These are phyloP conservation scores for Cytospora mali DNA, from an alignment of 2,329 filamentous ascomycete genomes.

Conservation along the genomic window DNA sequence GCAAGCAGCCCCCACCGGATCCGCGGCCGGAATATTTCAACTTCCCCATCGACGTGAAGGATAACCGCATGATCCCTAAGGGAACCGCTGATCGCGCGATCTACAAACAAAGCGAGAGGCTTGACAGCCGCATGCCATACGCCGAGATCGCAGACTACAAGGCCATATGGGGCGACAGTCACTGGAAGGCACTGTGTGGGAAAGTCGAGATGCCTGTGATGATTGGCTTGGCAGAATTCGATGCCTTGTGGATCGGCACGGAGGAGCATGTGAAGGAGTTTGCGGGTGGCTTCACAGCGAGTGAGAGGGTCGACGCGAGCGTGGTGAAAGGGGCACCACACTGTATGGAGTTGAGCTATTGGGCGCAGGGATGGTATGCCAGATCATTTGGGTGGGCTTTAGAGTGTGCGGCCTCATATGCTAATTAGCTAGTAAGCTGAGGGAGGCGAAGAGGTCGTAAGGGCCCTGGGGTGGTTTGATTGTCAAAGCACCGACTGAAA, in stretches of 20 bases:
- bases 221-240: constrained; percentile 30
- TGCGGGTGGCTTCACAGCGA: constrained; percentile 26
- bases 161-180: constrained; percentile 16
- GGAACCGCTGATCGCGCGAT: constrained; percentile 30
- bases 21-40: constrained; percentile 10
- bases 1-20: neutral
- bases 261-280: constrained; percentile 29
- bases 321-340: constrained; percentile 21
- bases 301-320: constrained; percentile 29
- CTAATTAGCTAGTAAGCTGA: neutral
- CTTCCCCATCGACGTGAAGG: constrained; percentile 23
- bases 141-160: constrained; percentile 25
- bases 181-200: constrained; percentile 12
- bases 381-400: constrained; percentile 23
- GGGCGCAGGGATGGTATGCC: constrained; percentile 22
- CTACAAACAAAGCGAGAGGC: constrained; percentile 24
- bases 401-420: constrained; percentile 16
- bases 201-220: constrained; percentile 29
- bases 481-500: neutral
- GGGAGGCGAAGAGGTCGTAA: neutral
- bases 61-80: constrained; percentile 27
- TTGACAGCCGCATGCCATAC: constrained; percentile 27
- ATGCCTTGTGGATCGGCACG: constrained; percentile 29
- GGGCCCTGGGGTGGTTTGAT: neutral
- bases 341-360: constrained; percentile 24